Percentiles rank a stretch among this genome's conserved stretches.
Conservation (phyloP, 2,329 filamentous ascomycete genomes). For the Alternaria ethzedia region DNA sequence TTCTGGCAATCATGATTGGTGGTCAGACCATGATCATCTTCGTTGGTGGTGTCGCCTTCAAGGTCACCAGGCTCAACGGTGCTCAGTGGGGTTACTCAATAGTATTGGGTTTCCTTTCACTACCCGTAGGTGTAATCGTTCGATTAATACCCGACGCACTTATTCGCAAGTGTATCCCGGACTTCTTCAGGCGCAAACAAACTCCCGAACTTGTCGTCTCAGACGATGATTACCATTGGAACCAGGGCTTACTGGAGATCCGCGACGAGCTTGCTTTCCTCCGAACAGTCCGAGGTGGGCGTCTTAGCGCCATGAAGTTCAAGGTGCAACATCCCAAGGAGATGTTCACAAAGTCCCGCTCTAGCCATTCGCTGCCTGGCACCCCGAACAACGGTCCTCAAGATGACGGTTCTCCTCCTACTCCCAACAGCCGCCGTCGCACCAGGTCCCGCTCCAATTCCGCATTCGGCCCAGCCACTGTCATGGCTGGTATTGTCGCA, state of each 20-base stretch:
- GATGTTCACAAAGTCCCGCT: constrained; percentile 67
- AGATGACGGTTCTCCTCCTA: constrained; percentile 50
- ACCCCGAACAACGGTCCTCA: constrained; percentile 65
- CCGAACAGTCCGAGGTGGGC: constrained; percentile 79
- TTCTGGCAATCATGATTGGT: constrained; percentile 85
- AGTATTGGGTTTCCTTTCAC: constrained; percentile 80
- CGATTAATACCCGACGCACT: constrained; percentile 81
- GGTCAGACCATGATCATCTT: constrained; percentile 91
- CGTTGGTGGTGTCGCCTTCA: constrained; percentile 81
- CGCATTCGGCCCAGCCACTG: constrained; percentile 74
- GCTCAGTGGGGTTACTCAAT: constrained; percentile 88
- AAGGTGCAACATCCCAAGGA: constrained; percentile 77
- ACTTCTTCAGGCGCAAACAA: constrained; percentile 50
- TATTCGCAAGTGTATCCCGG: constrained; percentile 54
- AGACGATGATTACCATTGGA: constrained; percentile 65
- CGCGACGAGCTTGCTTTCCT: constrained; percentile 82
- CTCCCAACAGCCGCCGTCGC: constrained; percentile 64
- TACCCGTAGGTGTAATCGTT: constrained; percentile 81
- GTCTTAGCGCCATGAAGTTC: constrained; percentile 81
- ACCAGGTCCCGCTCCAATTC: constrained; percentile 74
- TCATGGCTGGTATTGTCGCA: constrained; percentile 84
- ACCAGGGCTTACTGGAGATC: constrained; percentile 74
- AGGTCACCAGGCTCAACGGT: constrained; percentile 72
- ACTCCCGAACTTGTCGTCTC: constrained; percentile 52
- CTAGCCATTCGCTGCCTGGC: constrained; percentile 67